Percentiles rank a stretch among this genome's conserved stretches.
Evolutionary conservation across 805 yeast species (phyloP).

Genomic region (Starmerella floricola): DNA sequence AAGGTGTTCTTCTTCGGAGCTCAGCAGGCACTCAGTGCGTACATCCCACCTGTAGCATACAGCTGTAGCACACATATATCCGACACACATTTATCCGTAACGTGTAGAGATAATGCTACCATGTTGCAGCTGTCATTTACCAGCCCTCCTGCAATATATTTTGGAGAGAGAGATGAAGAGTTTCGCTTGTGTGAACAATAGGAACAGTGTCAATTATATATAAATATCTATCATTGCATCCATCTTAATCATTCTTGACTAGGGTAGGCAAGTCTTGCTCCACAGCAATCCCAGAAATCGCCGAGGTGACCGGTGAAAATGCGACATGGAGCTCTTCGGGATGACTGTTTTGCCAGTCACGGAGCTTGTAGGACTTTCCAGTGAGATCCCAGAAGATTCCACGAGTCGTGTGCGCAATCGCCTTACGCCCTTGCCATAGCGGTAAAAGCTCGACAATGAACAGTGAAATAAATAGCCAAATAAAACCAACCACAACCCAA

Average conservation of each 20-base stretch:
- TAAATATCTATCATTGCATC: neutral
- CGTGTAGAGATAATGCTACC: no score
- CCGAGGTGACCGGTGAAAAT: conserved; percentile 10
- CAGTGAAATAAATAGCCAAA: conserved; percentile 52
- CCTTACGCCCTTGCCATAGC: conserved; percentile 57
- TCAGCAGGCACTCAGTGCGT: no score
- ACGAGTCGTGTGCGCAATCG: conserved; percentile 49
- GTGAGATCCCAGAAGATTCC: conserved; percentile 78
- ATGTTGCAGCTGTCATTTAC: no score
- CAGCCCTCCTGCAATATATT: no score
- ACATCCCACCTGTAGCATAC: no score
- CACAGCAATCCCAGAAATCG: conserved; percentile 2
- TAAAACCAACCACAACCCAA: conserved; percentile 69
- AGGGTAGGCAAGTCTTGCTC: neutral
- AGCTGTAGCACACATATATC: no score
- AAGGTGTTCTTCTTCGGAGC: no score
- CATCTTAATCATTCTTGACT: conserved; percentile 4
- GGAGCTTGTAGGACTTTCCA: conserved; percentile 61
- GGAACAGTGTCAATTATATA: no score
- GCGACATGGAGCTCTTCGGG: conserved; percentile 54
- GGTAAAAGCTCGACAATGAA: conserved; percentile 58
- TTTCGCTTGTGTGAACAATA: no score
- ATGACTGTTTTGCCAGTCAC: conserved; percentile 59
- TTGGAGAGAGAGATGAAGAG: no score
- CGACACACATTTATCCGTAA: no score